Evolutionary conservation across 305 asterid species (phyloP).

Genomic region (Euphrasia arctica): DNA sequence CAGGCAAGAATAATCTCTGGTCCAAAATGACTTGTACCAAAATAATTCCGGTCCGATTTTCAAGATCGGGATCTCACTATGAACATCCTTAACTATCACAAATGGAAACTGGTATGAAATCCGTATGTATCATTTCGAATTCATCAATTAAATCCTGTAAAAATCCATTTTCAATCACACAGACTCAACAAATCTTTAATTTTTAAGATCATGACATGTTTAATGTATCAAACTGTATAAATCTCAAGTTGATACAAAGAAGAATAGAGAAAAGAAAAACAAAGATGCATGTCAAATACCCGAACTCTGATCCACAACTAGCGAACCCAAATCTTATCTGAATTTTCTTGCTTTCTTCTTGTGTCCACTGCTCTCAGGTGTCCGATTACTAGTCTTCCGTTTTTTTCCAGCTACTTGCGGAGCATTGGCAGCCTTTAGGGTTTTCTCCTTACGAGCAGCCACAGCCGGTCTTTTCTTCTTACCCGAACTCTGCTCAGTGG

Average conservation of each 20-base stretch:
- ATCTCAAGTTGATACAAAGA: neutral
- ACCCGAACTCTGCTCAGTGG: slow-evolving; percentile 25
- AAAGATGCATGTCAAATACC: neutral
- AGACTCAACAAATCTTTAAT: neutral
- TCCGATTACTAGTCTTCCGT: slow-evolving; percentile 59
- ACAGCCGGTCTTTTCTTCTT: slow-evolving; percentile 68
- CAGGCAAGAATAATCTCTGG: too few relatives aligned
- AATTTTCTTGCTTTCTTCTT: slow-evolving; percentile 77
- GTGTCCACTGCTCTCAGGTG: slow-evolving; percentile 54
- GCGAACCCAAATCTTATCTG: slow-evolving; percentile 25
- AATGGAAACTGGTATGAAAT: neutral
- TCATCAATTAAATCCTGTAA: too few relatives aligned
- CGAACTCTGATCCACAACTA: neutral
- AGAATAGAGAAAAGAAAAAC: too few relatives aligned
- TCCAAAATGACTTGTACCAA: neutral
- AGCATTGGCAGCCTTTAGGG: slow-evolving; percentile 35
- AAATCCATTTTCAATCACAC: neutral
- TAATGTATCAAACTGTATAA: too few relatives aligned
- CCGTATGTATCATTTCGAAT: neutral
- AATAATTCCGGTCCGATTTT: too few relatives aligned
- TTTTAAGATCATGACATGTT: neutral
- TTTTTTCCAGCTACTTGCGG: slow-evolving; percentile 50
- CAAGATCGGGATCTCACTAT: too few relatives aligned
- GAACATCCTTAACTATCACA: neutral
- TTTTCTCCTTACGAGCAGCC: slow-evolving; percentile 74